Evolutionary conservation across 2,329 filamentous ascomycete species (phyloP).

Genomic region (Hypomyces perniciosus): DNA sequence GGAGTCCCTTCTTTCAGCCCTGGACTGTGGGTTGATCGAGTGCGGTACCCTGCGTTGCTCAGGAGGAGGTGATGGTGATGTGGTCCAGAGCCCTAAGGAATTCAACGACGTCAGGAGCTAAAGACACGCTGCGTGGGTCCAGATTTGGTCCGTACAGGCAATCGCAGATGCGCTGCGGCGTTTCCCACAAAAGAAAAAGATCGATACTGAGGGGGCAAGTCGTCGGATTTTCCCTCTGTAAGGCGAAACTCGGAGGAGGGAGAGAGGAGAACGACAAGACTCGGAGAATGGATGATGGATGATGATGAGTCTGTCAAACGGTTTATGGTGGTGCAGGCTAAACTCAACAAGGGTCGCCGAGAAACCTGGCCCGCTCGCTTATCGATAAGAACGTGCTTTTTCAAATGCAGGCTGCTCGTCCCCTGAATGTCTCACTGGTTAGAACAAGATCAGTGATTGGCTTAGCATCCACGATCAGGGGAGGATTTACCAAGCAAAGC

Average conservation of each 20-base stretch:
- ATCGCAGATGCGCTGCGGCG: no score
- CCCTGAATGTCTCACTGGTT: no score
- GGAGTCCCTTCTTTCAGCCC: background rate
- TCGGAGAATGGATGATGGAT: background rate
- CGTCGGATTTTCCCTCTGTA: background rate
- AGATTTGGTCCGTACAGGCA: no score
- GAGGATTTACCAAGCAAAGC: no score
- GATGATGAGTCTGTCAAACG: background rate
- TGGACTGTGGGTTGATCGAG: background rate
- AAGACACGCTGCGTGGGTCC: no score
- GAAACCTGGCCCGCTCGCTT: background rate
- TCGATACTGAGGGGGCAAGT: no score
- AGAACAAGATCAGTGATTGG: no score
- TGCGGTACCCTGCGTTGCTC: background rate
- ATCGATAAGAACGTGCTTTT: background rate
- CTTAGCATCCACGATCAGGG: no score
- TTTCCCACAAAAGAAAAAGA: no score
- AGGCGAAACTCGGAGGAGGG: background rate
- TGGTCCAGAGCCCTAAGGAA: background rate
- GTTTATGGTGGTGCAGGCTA: conserved; percentile 5
- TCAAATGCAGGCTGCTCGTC: no score
- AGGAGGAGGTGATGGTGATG: background rate
- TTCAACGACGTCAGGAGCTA: no score
- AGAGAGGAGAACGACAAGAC: background rate
- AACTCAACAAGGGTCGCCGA: conserved; percentile 6